phyloP scores from a whole-genome alignment of 2,329 filamentous ascomycete species.

The Neonectria coccinea region DNA sequence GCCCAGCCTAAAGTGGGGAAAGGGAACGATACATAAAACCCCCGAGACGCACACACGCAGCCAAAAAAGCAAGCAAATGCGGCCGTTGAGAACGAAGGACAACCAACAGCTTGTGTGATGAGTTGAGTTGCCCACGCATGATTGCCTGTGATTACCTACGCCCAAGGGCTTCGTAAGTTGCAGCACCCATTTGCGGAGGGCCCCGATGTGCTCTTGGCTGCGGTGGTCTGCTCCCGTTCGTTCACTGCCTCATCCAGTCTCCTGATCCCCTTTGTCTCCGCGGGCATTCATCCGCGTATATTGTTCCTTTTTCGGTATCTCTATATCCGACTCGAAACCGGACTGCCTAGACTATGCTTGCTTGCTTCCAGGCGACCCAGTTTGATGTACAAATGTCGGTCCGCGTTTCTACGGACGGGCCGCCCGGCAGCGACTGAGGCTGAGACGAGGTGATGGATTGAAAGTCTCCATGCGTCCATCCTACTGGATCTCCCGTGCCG shows the following conservation, averaged over 20 bases:
- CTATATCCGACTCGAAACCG: background rate
- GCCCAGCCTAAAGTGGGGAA: conserved; percentile 7
- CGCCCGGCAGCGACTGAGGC: background rate
- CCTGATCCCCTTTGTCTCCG: conserved; percentile 5
- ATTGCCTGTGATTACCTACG: background rate
- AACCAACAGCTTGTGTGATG: background rate
- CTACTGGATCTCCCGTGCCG: background rate
- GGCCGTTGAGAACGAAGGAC: background rate
- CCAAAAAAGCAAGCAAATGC: background rate
- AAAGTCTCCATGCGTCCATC: background rate
- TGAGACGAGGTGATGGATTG: conserved; percentile 7
- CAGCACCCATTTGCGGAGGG: background rate
- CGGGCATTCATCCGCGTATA: background rate
- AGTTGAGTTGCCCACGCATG: background rate
- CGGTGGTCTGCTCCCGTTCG: conserved; percentile 1
- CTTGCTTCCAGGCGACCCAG: background rate
- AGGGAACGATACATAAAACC: background rate
- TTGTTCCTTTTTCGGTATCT: background rate
- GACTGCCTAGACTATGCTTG: too few species aligned
- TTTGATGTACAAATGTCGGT: background rate
- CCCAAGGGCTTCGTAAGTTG: background rate
- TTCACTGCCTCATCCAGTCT: conserved; percentile 14
- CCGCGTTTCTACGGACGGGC: background rate
- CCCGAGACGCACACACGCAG: background rate
- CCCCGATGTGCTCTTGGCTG: background rate